A percentile compares a stretch with the other conserved stretches of the same genome.
phyloP scores from a whole-genome alignment of 768 basidiomycete species.

The Leccinellum rugosiceps region DNA sequence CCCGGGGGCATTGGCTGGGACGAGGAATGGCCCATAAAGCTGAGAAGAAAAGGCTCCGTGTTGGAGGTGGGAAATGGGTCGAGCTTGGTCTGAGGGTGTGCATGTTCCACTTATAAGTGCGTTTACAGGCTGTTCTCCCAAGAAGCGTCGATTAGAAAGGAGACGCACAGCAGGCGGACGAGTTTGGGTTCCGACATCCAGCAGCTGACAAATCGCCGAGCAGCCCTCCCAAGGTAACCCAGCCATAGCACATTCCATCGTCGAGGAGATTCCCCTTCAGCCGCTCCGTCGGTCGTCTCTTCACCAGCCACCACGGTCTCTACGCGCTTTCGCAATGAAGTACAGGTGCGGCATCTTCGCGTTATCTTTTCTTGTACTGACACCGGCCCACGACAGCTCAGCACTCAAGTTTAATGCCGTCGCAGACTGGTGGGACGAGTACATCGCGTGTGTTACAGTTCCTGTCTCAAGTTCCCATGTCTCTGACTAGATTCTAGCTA shows the following conservation, averaged over 20 bases:
- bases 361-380: background rate
- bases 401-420: conserved; percentile 91
- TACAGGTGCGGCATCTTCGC: conserved; percentile 25
- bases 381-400: conserved; percentile 42
- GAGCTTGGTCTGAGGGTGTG: background rate
- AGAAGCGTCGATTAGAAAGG: background rate
- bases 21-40: conserved; percentile 10
- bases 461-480: background rate
- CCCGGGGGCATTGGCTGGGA: conserved; percentile 5
- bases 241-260: conserved; percentile 11
- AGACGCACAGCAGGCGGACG: no score
- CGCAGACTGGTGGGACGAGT: conserved; percentile 90
- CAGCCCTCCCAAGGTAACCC: background rate
- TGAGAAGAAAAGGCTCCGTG: no score
- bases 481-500: conserved; percentile 50
- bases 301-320: background rate
- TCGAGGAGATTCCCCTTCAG: conserved; percentile 29
- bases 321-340: conserved; percentile 29
- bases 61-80: no score
- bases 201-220: background rate
- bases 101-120: no score
- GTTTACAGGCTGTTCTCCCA: background rate
- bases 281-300: conserved; percentile 1
- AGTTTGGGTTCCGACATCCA: no score
- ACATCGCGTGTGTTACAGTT: conserved; percentile 66